These are phyloP conservation scores for Aspergillus novofumigatus DNA, from an alignment of 2,329 filamentous ascomycete species.

Conservation along the genomic window DNA sequence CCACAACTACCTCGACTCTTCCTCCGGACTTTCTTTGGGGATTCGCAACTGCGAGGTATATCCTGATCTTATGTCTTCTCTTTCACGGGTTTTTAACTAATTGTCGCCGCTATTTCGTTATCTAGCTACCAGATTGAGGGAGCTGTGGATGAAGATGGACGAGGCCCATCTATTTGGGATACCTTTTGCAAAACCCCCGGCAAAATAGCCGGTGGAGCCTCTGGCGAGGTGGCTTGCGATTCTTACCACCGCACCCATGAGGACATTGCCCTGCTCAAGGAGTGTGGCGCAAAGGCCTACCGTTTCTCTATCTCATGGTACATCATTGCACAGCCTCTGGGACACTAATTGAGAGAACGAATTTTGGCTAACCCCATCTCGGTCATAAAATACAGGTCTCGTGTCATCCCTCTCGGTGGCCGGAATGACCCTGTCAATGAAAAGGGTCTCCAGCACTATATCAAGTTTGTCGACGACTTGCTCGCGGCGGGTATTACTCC, in stretches of 20 bases:
- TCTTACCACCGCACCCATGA: conserved; percentile 75
- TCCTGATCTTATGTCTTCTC: not conserved
- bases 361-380: not conserved
- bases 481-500: conserved; percentile 72
- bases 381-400: conserved; percentile 43
- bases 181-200: conserved; percentile 76
- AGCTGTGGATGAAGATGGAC: conserved; percentile 67
- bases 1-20: conserved; percentile 38
- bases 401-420: conserved; percentile 80
- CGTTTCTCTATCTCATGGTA: conserved; percentile 78
- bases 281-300: conserved; percentile 68
- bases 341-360: not conserved
- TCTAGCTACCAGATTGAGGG: conserved; percentile 84
- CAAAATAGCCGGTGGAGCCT: conserved; percentile 75
- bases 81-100: not conserved
- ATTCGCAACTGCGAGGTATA: conserved; percentile 70
- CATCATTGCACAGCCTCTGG: not conserved
- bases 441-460: conserved; percentile 71
- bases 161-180: conserved; percentile 83
- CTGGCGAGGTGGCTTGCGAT: conserved; percentile 76
- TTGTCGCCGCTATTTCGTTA: not conserved
- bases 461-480: conserved; percentile 73
- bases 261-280: conserved; percentile 74
- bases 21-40: conserved; percentile 72
- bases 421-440: conserved; percentile 78